These are phyloP conservation scores for Tylopilus subfusipes DNA, from an alignment of 768 basidiomycete species.

Conservation along the genomic window DNA sequence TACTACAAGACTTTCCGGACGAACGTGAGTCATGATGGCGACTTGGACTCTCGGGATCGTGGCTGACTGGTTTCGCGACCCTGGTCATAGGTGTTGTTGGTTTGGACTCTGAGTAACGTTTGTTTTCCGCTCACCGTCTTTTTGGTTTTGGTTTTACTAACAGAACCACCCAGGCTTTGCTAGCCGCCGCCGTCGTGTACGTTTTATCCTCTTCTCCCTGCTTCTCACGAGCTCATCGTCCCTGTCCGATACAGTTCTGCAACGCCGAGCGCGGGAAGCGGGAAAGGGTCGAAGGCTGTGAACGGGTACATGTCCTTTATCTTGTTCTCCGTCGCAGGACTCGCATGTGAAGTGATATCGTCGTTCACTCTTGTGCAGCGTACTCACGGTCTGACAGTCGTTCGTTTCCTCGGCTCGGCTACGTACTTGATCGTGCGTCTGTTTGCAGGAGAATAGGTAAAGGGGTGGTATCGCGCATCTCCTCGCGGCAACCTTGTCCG, in stretches of 20 bases:
- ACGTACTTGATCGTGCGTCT: conserved; percentile 81
- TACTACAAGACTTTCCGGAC: conserved; percentile 88
- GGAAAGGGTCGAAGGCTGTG: not conserved
- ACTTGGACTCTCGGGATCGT: not conserved
- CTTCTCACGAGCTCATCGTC: not conserved
- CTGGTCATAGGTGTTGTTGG: conserved; percentile 60
- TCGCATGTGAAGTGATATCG: conserved; percentile 29
- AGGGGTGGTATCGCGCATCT: not conserved
- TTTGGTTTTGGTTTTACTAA: conserved; percentile 4
- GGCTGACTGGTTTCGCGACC: conserved; percentile 8
- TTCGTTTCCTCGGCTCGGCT: conserved; percentile 81
- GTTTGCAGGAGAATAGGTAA: conserved; percentile 78
- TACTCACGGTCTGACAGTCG: conserved; percentile 43
- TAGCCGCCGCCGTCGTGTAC: conserved; percentile 74
- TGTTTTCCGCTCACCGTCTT: conserved; percentile 20
- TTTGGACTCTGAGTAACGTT: conserved; percentile 88
- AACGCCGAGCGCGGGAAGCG: not conserved
- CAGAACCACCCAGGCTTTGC: conserved; percentile 45
- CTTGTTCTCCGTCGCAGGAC: not conserved
- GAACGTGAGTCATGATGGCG: conserved; percentile 48
- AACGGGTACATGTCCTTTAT: not conserved
- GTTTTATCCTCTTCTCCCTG: conserved; percentile 28
- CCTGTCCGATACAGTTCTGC: not conserved
- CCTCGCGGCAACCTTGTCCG: no score
- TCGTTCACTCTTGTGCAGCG: not conserved